Percentiles rank a stretch among this genome's conserved stretches.
Evolutionary conservation across 768 basidiomycete genomes (phyloP).

Genomic region (Naganishia kalamii): DNA sequence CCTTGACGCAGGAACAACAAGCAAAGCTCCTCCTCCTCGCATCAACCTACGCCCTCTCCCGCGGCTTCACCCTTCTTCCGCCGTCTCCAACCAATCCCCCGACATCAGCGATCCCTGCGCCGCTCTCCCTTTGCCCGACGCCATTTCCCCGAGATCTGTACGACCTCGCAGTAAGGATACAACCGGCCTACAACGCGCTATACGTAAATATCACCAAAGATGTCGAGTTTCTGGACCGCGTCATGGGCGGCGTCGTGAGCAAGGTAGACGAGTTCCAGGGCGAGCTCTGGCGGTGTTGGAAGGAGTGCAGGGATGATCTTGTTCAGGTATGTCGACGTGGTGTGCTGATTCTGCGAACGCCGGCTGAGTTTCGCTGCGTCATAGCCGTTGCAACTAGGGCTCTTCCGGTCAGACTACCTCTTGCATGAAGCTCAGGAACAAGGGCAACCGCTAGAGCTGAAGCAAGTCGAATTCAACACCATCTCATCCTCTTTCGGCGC

Average conservation of each 20-base stretch:
- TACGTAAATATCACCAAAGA: slow-evolving; percentile 80
- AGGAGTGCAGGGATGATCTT: slow-evolving; percentile 59
- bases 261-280: slow-evolving; percentile 81
- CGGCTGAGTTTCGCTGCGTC: slow-evolving; percentile 1
- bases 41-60: slow-evolving; percentile 74
- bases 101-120: slow-evolving; percentile 79
- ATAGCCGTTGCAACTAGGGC: slow-evolving; percentile 75
- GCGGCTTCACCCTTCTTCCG: slow-evolving; percentile 59
- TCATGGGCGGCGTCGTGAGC: slow-evolving; percentile 80
- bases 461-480: slow-evolving; percentile 98
- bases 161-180: slow-evolving; percentile 59
- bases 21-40: slow-evolving; percentile 60
- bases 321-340: slow-evolving; percentile 51
- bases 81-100: slow-evolving; percentile 47
- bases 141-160: slow-evolving; percentile 74
- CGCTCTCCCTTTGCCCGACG: slow-evolving; percentile 77
- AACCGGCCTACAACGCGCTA: slow-evolving; percentile 71
- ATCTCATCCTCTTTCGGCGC: slow-evolving; percentile 86
- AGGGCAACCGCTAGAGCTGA: slow-evolving; percentile 50
- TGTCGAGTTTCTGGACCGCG: slow-evolving; percentile 66
- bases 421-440: slow-evolving; percentile 54
- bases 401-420: slow-evolving; percentile 93
- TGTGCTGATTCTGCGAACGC: neutral
- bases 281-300: slow-evolving; percentile 81
- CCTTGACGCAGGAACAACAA: slow-evolving; percentile 57